Base-by-base conservation (phyloP, 331 rosid species). In the Pyracantha coccinea region DNA sequence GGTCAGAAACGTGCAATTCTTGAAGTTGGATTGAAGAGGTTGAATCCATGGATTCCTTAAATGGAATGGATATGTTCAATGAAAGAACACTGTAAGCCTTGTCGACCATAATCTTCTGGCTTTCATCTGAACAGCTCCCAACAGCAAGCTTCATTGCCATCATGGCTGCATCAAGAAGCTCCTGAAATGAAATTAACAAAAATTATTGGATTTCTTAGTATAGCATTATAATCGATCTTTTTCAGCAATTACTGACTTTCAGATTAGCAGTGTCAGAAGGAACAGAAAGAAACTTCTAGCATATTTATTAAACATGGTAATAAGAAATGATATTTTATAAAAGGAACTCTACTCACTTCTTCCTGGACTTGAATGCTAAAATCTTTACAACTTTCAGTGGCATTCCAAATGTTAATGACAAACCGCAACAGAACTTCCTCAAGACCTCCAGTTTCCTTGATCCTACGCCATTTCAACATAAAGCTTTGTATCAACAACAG, bases 81-180 rank as follows among this genome's bases (percentile, higher is more conserved):
- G 90, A 85, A 71, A 93, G 86, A 70, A 89, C 74, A 38, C 71
- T 66, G 69, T 87, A 88, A 32, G 97, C 96, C 64, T 89, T 92
- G 68, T 81, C 85, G 69, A 94, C 74, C 78, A 92, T 86, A 52
- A 54, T 70, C 66, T 81, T 84, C 79, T 92, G 99, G 77, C 83
- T 86, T 79, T 90, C 93, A 78, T 82, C 81, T 28, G 92, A 83
- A 85, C 95, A 86, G 83, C 83, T 78, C 70, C 82, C 86, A 38
- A 88, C 96, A 78, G 96, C 82, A 79, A 86, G 85, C 85, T 85
- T 89, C 88, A 90, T 81, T 53, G 87, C 88, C 81, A 71, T 84
- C 89, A 88, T 87, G 64, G 84, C 76, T 75, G 97, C 92, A 81
- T 85, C 90, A 80, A 90, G 86, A 77, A 92, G 89, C 66, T 68